Evolutionary conservation across 495 filamentous ascomycete species (phyloP).

Genomic region (Pseudoneurospora amorphoporcata): DNA sequence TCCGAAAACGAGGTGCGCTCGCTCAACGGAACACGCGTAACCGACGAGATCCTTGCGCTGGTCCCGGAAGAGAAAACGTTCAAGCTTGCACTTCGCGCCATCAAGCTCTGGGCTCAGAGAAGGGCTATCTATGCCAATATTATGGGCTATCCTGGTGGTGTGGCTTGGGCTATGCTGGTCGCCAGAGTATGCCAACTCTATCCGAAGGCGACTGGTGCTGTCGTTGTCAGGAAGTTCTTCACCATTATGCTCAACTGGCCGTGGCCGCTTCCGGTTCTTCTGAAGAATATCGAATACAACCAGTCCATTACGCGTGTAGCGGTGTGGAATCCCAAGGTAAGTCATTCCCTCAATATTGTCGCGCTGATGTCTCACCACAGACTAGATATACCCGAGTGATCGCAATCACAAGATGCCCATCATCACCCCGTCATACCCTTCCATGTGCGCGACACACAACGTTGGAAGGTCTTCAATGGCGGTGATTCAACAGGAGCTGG

Average conservation of each 20-base stretch:
- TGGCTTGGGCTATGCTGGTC: slow-evolving; percentile 96
- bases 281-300: slow-evolving; percentile 82
- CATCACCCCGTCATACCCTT: slow-evolving; percentile 91
- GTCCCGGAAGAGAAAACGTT: slow-evolving; percentile 88
- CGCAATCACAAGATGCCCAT: slow-evolving; percentile 88
- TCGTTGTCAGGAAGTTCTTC: slow-evolving; percentile 89
- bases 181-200: slow-evolving; percentile 96
- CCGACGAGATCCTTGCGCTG: slow-evolving; percentile 77
- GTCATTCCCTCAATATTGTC: slow-evolving; percentile 5
- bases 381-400: slow-evolving; percentile 69
- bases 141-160: slow-evolving; percentile 90
- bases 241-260: slow-evolving; percentile 80
- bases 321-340: slow-evolving; percentile 90
- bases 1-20: slow-evolving; percentile 79
- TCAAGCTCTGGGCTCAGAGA: slow-evolving; percentile 93
- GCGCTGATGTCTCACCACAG: slow-evolving; percentile 25
- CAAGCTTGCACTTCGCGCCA: slow-evolving; percentile 72
- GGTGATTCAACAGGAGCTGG: slow-evolving; percentile 72
- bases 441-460: slow-evolving; percentile 95
- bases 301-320: slow-evolving; percentile 54
- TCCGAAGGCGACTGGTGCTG: slow-evolving; percentile 76
- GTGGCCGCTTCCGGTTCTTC: slow-evolving; percentile 83
- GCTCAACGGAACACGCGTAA: slow-evolving; percentile 87
- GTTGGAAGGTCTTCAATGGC: slow-evolving; percentile 75
- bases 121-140: slow-evolving; percentile 92